Percentiles rank a stretch among this genome's conserved stretches.
Conservation (phyloP, 1,284 basidiomycete species). For the Pseudozyma flocculosa region DNA sequence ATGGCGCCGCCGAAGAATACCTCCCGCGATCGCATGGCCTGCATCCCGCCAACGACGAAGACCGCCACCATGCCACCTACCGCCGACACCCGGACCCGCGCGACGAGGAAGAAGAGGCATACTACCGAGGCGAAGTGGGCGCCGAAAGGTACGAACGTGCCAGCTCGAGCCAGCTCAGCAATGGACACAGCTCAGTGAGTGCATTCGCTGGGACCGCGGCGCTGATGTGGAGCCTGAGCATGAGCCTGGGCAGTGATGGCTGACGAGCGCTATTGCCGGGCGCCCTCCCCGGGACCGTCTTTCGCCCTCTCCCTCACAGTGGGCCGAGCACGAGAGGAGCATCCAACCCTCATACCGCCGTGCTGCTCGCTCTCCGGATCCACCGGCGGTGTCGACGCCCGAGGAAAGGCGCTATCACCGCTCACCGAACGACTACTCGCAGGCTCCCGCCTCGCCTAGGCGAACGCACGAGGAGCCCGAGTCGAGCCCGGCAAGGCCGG, state of each 20-base stretch:
- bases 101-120: neutral
- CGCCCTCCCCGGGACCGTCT: too few relatives aligned
- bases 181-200: neutral
- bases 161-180: too few relatives aligned
- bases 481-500: constrained; percentile 25
- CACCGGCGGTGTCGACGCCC: too few relatives aligned
- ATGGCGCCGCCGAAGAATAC: too few relatives aligned
- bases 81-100: constrained; percentile 16
- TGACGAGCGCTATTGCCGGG: too few relatives aligned
- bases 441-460: constrained; percentile 4
- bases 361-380: constrained; percentile 7
- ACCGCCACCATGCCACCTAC: constrained; percentile 7
- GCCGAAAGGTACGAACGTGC: too few relatives aligned
- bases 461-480: neutral
- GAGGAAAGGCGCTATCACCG: constrained; percentile 6
- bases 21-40: neutral
- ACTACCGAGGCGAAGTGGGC: neutral
- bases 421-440: constrained; percentile 9
- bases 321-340: neutral
- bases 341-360: constrained; percentile 39
- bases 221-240: too few relatives aligned
- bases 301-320: too few relatives aligned
- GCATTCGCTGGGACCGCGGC: neutral
- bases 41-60: constrained; percentile 13
- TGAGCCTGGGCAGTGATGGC: too few relatives aligned